A percentile compares a stretch with the other conserved stretches of the same genome.
Evolutionary conservation across 2,329 filamentous ascomycete species (phyloP).

Genomic region (Ceratocystis albifundus): DNA sequence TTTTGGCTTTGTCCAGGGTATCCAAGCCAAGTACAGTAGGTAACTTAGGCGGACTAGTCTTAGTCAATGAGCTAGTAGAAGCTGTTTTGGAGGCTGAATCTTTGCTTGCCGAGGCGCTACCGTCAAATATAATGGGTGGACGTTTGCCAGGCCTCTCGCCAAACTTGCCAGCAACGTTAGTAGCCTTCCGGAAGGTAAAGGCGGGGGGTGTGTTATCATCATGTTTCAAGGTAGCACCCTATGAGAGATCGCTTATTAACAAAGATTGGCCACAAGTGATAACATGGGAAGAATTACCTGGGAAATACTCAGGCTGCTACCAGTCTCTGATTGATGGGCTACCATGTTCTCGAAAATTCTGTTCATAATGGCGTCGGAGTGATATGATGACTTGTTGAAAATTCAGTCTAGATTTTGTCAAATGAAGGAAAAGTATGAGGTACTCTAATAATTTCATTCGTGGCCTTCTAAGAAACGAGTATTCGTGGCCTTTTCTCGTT

Average conservation of each 20-base stretch:
- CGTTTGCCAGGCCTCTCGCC: conserved; percentile 14
- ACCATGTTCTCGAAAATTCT: conserved; percentile 12
- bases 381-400: neutral
- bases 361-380: neutral
- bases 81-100: neutral
- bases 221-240: conserved; percentile 1
- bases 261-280: too few relatives aligned
- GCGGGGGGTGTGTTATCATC: conserved; percentile 8
- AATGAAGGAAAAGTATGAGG: neutral
- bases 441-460: neutral
- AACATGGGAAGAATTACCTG: neutral
- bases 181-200: conserved; percentile 21
- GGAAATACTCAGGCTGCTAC: neutral
- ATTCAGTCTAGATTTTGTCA: neutral
- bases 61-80: neutral
- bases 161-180: conserved; percentile 22
- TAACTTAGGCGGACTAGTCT: neutral
- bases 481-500: neutral
- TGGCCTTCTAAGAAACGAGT: neutral
- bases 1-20: neutral
- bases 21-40: neutral
- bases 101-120: neutral
- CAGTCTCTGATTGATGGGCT: conserved; percentile 8
- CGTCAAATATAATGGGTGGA: conserved; percentile 7
- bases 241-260: neutral